Evolutionary conservation across 805 yeast genomes (phyloP), one percentile per base, ranked within the genome.

Genomic region (Cyberlindnera xylosilytica): DNA sequence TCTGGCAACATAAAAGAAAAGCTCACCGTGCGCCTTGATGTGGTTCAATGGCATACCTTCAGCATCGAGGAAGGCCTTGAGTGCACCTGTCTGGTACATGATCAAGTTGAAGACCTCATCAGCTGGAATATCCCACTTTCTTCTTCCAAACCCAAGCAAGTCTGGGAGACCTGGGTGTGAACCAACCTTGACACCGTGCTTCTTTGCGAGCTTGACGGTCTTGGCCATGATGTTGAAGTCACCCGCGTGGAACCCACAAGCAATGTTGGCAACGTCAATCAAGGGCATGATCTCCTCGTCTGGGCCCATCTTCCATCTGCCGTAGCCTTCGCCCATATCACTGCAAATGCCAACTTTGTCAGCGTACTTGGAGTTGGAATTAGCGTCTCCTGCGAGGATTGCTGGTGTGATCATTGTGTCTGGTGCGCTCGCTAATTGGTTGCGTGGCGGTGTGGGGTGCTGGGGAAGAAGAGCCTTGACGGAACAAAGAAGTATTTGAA

Each of bases 331-430:
- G 8, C 32, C 32, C 32, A 29, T 29, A 29, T 29, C 32, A 29
- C 32, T 8, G 19, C 8, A 7, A 12, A 29, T 29, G 4, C 19
- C 32, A 16, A 29, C 16, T 19, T 29, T 29, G 18, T n/a, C 9
- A 11, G 8, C 20, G 16, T 29, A 29, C 19, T 29, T 29, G 19
- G 32, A 29, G 19, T 29, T 29, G 19, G 13, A 6, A 12, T 29
- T 19, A 12, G 32, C 32, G 12, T n/a, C 16, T 29, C 32, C 32
- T n/a, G 32, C 8, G 6, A 29, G 19, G 13, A 29, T 7, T 6
- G 18, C n/a, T 29, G 32, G 32, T 29, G 32, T 29, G 32, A 29
- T 29, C 32, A 29, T 29, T 29, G n/a, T n/a, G n/a, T n/a, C n/a
- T n/a, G n/a, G n/a, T n/a, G n/a, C n/a, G n/a, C n/a, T n/a, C n/a